These are phyloP conservation scores for Vaccinium macrocarpon DNA, from an alignment of 148 eudicot species.

Conservation along the genomic window DNA sequence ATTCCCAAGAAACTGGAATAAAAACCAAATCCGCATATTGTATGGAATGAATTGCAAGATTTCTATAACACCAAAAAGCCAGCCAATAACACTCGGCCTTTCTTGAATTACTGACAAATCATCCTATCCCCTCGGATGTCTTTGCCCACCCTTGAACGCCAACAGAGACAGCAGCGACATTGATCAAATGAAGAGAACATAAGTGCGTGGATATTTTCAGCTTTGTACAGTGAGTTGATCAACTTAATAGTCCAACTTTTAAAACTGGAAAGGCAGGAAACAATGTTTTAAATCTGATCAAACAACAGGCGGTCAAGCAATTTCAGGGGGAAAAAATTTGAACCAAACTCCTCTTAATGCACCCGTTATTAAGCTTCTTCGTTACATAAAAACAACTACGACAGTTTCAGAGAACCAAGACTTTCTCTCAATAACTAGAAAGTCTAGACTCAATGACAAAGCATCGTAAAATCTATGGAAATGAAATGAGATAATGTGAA, in stretches of 20 bases:
- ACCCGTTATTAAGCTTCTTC: background rate
- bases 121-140: background rate
- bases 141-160: background rate
- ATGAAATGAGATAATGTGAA: background rate
- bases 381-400: background rate
- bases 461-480: background rate
- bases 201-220: background rate
- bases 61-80: background rate
- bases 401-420: background rate
- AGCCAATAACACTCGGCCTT: background rate
- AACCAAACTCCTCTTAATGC: background rate
- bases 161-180: background rate
- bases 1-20: background rate
- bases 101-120: background rate
- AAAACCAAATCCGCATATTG: background rate
- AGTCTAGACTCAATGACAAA: background rate
- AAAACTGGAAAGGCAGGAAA: background rate
- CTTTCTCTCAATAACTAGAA: background rate
- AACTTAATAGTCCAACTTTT: background rate
- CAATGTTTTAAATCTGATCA: background rate
- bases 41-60: background rate
- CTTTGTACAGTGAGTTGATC: background rate
- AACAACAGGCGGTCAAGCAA: constrained; percentile 2
- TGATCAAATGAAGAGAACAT: background rate
- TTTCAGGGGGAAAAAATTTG: background rate